Conservation (phyloP, 73 alveolate species). For the Tetrahymena borealis region DNA sequence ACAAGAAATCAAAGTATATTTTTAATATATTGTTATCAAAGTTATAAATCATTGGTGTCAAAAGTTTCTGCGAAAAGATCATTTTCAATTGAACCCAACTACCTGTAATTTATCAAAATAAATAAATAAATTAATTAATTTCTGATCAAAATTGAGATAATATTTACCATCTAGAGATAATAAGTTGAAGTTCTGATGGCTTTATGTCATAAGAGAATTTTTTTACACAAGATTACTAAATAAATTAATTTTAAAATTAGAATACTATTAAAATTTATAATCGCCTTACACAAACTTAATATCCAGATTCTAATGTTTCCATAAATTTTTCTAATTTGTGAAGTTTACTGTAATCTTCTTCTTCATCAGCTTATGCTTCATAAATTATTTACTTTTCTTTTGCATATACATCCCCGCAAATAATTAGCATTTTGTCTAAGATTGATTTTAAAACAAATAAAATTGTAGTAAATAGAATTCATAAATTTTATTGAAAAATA, state of each 20-base stretch:
- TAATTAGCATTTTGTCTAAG: neutral
- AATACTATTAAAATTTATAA: neutral
- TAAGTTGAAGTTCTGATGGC: neutral
- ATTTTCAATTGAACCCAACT: neutral
- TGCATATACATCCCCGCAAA: neutral
- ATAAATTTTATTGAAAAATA: neutral
- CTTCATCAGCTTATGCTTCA: neutral
- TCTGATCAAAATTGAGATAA: neutral
- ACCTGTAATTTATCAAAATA: neutral
- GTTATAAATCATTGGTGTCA: neutral
- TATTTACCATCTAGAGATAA: neutral
- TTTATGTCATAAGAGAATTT: neutral
- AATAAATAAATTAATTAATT: too few species aligned
- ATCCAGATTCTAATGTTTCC: neutral
- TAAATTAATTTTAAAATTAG: neutral
- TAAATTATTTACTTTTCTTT: neutral
- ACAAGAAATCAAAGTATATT: too few species aligned
- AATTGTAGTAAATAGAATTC: neutral
- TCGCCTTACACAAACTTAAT: neutral
- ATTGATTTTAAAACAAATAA: too few species aligned
- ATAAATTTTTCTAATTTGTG: neutral
- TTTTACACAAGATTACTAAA: neutral
- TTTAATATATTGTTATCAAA: too few species aligned
- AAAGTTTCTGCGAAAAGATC: neutral
- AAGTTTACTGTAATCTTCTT: neutral